These are phyloP conservation scores for Drechmeria coniospora DNA, from an alignment of 2,329 filamentous ascomycete species.

Conservation along the genomic window DNA sequence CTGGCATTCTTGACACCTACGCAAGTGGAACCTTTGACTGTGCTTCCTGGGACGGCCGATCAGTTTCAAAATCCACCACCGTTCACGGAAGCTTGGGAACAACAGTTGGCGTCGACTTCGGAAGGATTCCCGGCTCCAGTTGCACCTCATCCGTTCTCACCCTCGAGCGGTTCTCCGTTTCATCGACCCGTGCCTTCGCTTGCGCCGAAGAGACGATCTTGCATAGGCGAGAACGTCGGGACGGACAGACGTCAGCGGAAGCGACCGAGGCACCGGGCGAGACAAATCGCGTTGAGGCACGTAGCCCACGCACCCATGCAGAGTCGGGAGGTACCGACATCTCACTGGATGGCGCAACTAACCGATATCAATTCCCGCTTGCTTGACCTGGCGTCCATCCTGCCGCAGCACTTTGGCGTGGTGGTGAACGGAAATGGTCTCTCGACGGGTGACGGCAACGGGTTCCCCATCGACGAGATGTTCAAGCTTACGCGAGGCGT, in stretches of 20 bases:
- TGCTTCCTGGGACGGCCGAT: conserved; percentile 7
- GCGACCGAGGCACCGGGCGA: conserved; percentile 11
- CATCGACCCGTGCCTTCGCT: conserved; percentile 4
- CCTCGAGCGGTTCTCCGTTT: background rate
- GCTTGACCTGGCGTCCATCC: conserved; percentile 19
- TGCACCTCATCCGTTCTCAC: background rate
- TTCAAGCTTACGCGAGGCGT: conserved; percentile 23
- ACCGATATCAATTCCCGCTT: conserved; percentile 22
- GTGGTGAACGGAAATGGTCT: conserved; percentile 10
- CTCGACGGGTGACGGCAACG: conserved; percentile 9
- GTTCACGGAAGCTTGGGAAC: conserved; percentile 12
- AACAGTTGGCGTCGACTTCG: conserved; percentile 4
- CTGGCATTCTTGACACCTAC: conserved; percentile 13
- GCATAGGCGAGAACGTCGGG: conserved; percentile 11
- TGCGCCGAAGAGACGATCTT: conserved; percentile 5
- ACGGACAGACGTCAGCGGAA: conserved; percentile 10
- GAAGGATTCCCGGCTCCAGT: conserved; percentile 4
- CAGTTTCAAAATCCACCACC: conserved; percentile 5
- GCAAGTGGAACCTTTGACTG: conserved; percentile 14
- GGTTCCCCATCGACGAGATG: conserved; percentile 25
- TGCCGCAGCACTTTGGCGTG: conserved; percentile 14
- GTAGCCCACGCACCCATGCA: conserved; percentile 7
- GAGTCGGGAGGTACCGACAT: conserved; percentile 8
- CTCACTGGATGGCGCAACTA: conserved; percentile 24
- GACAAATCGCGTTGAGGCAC: conserved; percentile 18